These are phyloP conservation scores for Suillus ampliporus DNA, from an alignment of 768 basidiomycete genomes.

Conservation along the genomic window DNA sequence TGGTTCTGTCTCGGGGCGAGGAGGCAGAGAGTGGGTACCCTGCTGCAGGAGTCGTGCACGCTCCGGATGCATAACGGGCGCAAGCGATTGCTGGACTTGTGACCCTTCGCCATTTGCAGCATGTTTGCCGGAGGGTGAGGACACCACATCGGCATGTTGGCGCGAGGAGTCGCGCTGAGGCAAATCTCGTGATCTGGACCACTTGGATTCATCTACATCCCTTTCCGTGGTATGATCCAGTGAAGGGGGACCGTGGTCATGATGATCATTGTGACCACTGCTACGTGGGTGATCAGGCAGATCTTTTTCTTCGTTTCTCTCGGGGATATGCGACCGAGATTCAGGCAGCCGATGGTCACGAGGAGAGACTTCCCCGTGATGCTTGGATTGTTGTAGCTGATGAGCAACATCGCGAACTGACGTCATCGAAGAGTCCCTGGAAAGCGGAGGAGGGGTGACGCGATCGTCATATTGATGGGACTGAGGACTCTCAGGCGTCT, in stretches of 20 bases:
- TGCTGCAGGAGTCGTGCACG: conserved; percentile 36
- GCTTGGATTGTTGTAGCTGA: neutral
- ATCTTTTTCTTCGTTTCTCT: neutral
- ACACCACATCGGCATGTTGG: too few species aligned
- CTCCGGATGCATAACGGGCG: conserved; percentile 35
- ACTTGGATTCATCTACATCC: neutral
- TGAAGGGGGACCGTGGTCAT: neutral
- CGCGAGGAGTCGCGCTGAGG: neutral
- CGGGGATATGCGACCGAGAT: neutral
- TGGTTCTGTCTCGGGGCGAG: conserved; percentile 27
- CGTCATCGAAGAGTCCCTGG: conserved; percentile 34
- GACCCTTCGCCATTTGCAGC: neutral
- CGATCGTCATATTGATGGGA: conserved; percentile 23
- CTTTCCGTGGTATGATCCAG: neutral
- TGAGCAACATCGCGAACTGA: conserved; percentile 24
- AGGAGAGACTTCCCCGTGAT: neutral
- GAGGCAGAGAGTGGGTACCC: conserved; percentile 27
- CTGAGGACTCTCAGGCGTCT: conserved; percentile 23
- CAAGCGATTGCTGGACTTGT: conserved; percentile 15
- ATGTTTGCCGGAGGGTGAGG: neutral
- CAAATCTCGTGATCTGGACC: neutral
- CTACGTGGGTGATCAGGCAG: neutral
- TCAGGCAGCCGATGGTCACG: conserved; percentile 5
- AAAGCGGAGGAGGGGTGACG: conserved; percentile 35
- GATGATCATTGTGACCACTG: conserved; percentile 2